Percentiles rank a stretch among this genome's conserved stretches.
phyloP scores from a whole-genome alignment of 2,329 filamentous ascomycete genomes.

The Fusarium concolor region DNA sequence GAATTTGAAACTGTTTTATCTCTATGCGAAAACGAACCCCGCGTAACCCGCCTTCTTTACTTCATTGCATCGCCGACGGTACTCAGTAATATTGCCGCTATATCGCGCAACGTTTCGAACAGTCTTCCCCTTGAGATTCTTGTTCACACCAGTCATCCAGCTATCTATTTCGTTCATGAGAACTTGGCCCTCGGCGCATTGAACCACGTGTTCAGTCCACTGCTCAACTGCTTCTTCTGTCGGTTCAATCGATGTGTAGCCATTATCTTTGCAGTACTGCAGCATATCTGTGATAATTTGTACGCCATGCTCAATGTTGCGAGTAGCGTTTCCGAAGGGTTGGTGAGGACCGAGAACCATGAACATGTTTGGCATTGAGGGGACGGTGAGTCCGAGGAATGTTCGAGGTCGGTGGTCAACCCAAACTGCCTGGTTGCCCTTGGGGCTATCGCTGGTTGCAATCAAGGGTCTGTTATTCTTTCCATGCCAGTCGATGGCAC shows the following conservation, averaged over 20 bases:
- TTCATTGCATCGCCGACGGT: constrained; percentile 24
- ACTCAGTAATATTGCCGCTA: constrained; percentile 29
- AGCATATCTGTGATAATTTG: constrained; percentile 19
- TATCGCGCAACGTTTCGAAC: constrained; percentile 54
- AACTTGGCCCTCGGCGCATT: constrained; percentile 55
- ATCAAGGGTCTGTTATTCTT: constrained; percentile 18
- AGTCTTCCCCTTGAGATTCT: constrained; percentile 60
- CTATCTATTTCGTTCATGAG: constrained; percentile 55
- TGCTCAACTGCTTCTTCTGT: constrained; percentile 21
- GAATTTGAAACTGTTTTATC: not conserved
- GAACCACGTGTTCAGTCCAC: constrained; percentile 57
- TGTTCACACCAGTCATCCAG: constrained; percentile 68
- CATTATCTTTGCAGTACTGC: constrained; percentile 21
- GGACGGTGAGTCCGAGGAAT: constrained; percentile 13
- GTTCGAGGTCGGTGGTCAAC: constrained; percentile 26
- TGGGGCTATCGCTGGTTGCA: constrained; percentile 12
- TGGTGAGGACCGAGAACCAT: constrained; percentile 40
- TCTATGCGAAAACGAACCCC: constrained; percentile 10
- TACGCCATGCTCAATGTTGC: constrained; percentile 26
- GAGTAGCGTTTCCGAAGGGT: constrained; percentile 32
- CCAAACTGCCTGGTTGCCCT: constrained; percentile 30
- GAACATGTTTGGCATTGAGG: constrained; percentile 41
- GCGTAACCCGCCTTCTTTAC: constrained; percentile 6
- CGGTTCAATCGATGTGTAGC: constrained; percentile 18
- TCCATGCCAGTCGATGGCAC: constrained; percentile 31